Base-by-base conservation (phyloP, 768 basidiomycete genomes). In the Hemileccinum impolitum region DNA sequence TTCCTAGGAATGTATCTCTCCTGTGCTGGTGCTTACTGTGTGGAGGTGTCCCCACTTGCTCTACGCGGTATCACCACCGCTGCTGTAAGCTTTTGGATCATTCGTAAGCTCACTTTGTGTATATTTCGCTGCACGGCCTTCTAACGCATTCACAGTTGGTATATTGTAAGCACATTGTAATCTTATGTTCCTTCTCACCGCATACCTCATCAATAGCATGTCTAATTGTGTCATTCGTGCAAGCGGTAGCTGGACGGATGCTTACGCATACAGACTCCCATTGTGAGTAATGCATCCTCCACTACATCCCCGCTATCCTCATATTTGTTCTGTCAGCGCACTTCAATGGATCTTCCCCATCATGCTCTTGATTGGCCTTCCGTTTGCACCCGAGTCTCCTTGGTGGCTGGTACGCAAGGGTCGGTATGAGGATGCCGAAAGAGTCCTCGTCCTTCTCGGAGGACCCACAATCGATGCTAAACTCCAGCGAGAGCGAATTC, bases 351-450 rank as follows among this genome's bases (percentile, higher is more conserved):
- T 69, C 39, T 68, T 68, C 50, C 68, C 66, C 0, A 21, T 60
- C 36, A 56, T 68, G 2, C 58, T 69, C 39, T 45, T 69, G 39
- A 42, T 59, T 4, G 68, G 68, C n/a, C 28, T 30, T 30, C 11
- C 11, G 8, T 30, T 30, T 30, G 28, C 28, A 12, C 28, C 28
- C 11, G 28, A 69, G 47, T 59, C 57, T 0, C 68, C 68, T 0
- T 69, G 67, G 67, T 69, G 67, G 67, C 56, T 69, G 7, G 66
- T 69, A 3, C 64, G 68, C 6, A 58, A 59, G 32, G 66, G 66
- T 37, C 50, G 60, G 10, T 3, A 59, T 2, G 64, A 60, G 15
- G 60, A 66, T 0, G 67, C 67, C 1, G 50, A 53, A 35, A 50
- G 32, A 23, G 41, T 60, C 13, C 18, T 69, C n/a, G 0, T 25